Base-by-base conservation (phyloP, 208 protist species). In the Crithidia sp. region DNA sequence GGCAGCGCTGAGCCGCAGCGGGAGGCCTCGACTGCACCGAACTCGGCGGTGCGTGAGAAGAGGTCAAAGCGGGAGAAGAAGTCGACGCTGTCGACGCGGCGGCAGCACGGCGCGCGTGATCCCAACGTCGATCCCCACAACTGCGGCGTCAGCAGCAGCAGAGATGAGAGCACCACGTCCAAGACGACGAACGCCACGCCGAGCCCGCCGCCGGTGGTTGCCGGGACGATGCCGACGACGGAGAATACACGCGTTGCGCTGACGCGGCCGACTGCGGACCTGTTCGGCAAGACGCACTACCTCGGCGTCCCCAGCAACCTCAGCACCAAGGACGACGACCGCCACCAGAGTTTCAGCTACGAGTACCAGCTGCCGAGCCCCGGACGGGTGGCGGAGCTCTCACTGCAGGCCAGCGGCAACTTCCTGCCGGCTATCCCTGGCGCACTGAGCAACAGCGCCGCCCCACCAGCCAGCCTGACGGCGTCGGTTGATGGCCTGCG, bases 361-460 rank as follows among this genome's bases (percentile, higher is more conserved):
- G 74, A 78, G 57, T 54, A 39, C 53, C 16, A 28, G 9, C 16
- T 53, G 50, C 53, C 40, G 19, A 62, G 28, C 59, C 59, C 9
- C 17, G 16, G 28, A 7, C 36, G 16, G 2, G 9, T 14, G n/a
- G 40, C 6, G 3, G 63, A 49, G 44, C 55, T 58, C n/a, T 5
- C 45, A 7, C 43, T 10, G 44, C 54, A 67, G 50, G 4, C 13
- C 28, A 62, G 36, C 8, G 28, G 54, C 8, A 55, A 4, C 2
- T 78, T 78, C 53, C 67, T 78, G 14, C 74, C 74, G 2, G 74
- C 66, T 7, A 78, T 78, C 74, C 45, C 19, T 2, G 17, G 47
- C 16, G 16, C 50, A 4, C 19, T 36, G 19, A 45, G 45, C 45
- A 55, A n/a, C 62, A 56, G 4, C 43, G 8, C 12, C 28, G 36